A percentile compares a stretch with the other conserved stretches of the same genome.
These are phyloP conservation scores for Starmerella bacillaris DNA, from an alignment of 805 yeast genomes.

Conservation along the genomic window DNA sequence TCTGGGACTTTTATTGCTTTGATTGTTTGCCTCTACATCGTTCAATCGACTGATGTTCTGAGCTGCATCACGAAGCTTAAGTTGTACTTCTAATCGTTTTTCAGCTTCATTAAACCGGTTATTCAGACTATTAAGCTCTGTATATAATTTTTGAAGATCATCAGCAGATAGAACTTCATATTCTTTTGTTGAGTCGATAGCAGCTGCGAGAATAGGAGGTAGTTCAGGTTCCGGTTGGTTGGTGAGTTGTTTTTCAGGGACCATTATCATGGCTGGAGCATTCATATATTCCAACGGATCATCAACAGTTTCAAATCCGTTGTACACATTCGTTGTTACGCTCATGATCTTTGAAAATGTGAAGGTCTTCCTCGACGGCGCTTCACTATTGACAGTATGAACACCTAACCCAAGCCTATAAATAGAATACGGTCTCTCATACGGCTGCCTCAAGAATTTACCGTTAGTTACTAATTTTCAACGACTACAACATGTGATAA, in stretches of 20 bases:
- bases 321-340: slow-evolving; percentile 8
- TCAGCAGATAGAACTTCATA: slow-evolving; percentile 10
- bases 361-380: no score
- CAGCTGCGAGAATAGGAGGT: slow-evolving; percentile 14
- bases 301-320: slow-evolving; percentile 13
- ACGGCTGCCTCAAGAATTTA: no score
- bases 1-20: not conserved
- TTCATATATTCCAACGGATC: slow-evolving; percentile 16
- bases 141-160: slow-evolving; percentile 12
- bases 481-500: no score
- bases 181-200: slow-evolving; percentile 11
- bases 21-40: slow-evolving; percentile 4
- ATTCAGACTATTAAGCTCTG: slow-evolving; percentile 10
- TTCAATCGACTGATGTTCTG: slow-evolving; percentile 13
- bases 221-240: not conserved
- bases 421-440: no score
- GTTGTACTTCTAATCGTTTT: slow-evolving; percentile 15
- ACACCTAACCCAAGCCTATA: no score
- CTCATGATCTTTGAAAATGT: no score
- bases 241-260: not conserved
- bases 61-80: slow-evolving; percentile 19
- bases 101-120: slow-evolving; percentile 10
- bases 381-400: no score
- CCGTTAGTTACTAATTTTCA: no score
- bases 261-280: slow-evolving; percentile 18